Evolutionary conservation across 202 grass and related monocot species (phyloP).

Genomic region (Zoysia matrella): DNA sequence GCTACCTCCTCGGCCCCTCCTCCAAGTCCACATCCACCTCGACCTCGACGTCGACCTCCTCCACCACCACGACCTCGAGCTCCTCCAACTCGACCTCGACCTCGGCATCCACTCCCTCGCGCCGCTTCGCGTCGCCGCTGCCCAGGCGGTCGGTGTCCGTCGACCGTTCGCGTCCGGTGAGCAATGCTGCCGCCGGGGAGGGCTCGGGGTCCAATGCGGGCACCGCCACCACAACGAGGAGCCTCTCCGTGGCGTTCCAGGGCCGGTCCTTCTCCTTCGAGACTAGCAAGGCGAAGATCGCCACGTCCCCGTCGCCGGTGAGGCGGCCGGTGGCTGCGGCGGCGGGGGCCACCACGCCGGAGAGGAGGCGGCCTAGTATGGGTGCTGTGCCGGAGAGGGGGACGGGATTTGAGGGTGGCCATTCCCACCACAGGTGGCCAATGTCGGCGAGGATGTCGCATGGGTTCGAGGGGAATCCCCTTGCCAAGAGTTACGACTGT

Average conservation of each 20-base stretch:
- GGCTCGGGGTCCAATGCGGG: constrained; percentile 48
- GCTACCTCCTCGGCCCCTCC: constrained; percentile 78
- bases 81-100: constrained; percentile 63
- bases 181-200: constrained; percentile 43
- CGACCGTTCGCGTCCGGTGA: constrained; percentile 63
- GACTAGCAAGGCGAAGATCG: constrained; percentile 69
- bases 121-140: constrained; percentile 60
- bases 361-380: constrained; percentile 50
- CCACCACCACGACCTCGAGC: constrained; percentile 9
- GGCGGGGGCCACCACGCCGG: constrained; percentile 57
- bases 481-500: constrained; percentile 84
- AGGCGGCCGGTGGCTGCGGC: constrained; percentile 51
- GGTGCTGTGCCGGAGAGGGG: constrained; percentile 47
- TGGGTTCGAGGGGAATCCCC: constrained; percentile 57
- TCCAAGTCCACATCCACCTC: constrained; percentile 57
- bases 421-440: constrained; percentile 74
- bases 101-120: constrained; percentile 73
- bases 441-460: constrained; percentile 61
- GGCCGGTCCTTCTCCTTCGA: constrained; percentile 91
- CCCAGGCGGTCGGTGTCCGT: constrained; percentile 76
- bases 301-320: constrained; percentile 64
- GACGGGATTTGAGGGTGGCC: constrained; percentile 41
- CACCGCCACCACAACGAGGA: constrained; percentile 75
- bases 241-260: constrained; percentile 97
- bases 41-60: not conserved